Evolutionary conservation across 257 asterid species (phyloP).

Genomic region (Penstemon newberryi): DNA sequence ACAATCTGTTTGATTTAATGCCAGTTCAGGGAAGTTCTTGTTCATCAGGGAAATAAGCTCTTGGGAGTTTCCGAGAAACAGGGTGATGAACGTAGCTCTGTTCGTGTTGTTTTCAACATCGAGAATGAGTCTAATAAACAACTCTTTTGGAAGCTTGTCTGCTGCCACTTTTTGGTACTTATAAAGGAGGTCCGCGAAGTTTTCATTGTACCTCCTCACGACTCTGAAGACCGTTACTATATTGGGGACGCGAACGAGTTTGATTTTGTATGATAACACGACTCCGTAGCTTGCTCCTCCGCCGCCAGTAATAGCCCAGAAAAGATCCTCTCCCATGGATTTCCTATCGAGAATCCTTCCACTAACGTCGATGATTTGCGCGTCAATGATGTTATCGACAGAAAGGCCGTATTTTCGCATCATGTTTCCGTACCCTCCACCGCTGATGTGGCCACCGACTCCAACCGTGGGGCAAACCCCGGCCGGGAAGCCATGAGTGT

Average conservation of each 20-base stretch:
- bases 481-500: conserved; percentile 40
- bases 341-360: conserved; percentile 38
- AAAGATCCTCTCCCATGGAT: conserved; percentile 46
- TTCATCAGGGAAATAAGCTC: conserved; percentile 9
- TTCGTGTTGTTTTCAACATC: conserved; percentile 12
- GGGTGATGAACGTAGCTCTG: conserved; percentile 19
- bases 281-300: conserved; percentile 51
- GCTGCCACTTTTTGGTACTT: conserved; percentile 27
- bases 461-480: conserved; percentile 43
- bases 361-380: conserved; percentile 33
- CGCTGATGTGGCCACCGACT: conserved; percentile 43
- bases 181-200: conserved; percentile 20
- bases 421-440: conserved; percentile 49
- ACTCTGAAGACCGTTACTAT: conserved; percentile 32
- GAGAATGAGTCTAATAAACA: conserved; percentile 28
- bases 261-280: conserved; percentile 34
- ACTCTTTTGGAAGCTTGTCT: conserved; percentile 26
- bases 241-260: conserved; percentile 34
- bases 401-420: conserved; percentile 39
- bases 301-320: conserved; percentile 51
- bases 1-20: conserved; percentile 17
- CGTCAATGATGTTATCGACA: conserved; percentile 42
- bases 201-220: conserved; percentile 24
- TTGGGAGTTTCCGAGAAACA: conserved; percentile 27
- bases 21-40: conserved; percentile 29